Conservation (phyloP, 2,329 filamentous ascomycete species). For the Aspergillaceae sp. region DNA sequence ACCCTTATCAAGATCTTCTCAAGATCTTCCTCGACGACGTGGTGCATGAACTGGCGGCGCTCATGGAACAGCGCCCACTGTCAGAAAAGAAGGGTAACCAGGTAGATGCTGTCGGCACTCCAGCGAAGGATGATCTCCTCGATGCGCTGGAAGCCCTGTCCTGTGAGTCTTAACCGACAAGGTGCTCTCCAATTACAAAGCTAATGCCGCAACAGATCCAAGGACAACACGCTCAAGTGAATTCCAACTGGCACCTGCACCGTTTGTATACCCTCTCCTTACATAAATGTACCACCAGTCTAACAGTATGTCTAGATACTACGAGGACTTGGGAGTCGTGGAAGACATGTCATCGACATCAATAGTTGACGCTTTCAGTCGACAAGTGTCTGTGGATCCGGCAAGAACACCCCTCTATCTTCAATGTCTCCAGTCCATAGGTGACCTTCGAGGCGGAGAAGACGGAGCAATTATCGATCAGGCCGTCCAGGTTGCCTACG, state of each 20-base stretch:
- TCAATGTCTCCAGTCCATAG: slow-evolving; percentile 55
- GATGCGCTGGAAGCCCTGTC: slow-evolving; percentile 25
- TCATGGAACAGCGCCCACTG: slow-evolving; percentile 40
- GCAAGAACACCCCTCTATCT: slow-evolving; percentile 52
- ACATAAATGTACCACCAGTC: not conserved
- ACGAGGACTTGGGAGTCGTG: slow-evolving; percentile 54
- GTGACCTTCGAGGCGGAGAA: slow-evolving; percentile 39
- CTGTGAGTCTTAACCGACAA: slow-evolving; percentile 19
- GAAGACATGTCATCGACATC: slow-evolving; percentile 55
- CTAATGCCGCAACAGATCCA: slow-evolving; percentile 20
- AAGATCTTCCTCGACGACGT: slow-evolving; percentile 51
- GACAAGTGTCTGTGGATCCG: slow-evolving; percentile 51
- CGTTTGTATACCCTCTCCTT: slow-evolving; percentile 18
- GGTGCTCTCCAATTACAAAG: not conserved
- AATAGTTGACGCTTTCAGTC: slow-evolving; percentile 55
- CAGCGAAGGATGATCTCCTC: slow-evolving; percentile 34
- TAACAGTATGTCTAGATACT: slow-evolving; percentile 34
- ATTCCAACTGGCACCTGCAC: slow-evolving; percentile 24
- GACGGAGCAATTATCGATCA: slow-evolving; percentile 50
- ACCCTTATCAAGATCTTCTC: slow-evolving; percentile 32
- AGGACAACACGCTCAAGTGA: slow-evolving; percentile 18
- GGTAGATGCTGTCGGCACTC: slow-evolving; percentile 22
- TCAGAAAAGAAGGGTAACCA: slow-evolving; percentile 30
- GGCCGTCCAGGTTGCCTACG: slow-evolving; percentile 50
- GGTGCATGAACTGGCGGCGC: slow-evolving; percentile 48